A percentile compares a stretch with the other conserved stretches of the same genome.
Evolutionary conservation across 2,329 filamentous ascomycete species (phyloP).

Genomic region (Aspergillus hiratsukae): DNA sequence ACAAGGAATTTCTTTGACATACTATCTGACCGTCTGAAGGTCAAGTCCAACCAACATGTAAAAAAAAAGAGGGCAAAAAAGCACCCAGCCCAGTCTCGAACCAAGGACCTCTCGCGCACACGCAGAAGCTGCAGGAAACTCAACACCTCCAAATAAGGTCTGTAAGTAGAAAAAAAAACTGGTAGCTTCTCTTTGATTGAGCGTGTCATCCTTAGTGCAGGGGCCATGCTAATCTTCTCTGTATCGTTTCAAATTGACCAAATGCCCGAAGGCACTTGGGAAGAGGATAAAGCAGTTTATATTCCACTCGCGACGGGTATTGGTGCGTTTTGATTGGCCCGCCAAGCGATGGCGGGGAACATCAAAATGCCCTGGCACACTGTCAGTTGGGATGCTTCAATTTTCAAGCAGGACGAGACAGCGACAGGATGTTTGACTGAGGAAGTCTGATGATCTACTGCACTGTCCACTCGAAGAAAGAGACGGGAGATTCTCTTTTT

Average conservation of each 20-base stretch:
- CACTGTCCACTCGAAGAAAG: background rate
- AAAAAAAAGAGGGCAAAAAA: background rate
- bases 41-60: background rate
- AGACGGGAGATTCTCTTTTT: background rate
- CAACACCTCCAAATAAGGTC: constrained; percentile 11
- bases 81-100: constrained; percentile 7
- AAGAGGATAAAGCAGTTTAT: constrained; percentile 16
- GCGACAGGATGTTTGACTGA: background rate
- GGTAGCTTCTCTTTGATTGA: constrained; percentile 73
- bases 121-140: background rate
- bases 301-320: background rate
- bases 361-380: background rate
- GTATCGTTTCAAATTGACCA: constrained; percentile 66
- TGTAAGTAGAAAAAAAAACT: constrained; percentile 53
- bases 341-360: background rate
- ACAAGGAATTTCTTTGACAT: background rate
- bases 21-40: no score
- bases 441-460: background rate
- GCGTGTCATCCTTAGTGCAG: constrained; percentile 93
- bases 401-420: background rate
- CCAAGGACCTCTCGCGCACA: background rate
- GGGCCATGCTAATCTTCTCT: constrained; percentile 81
- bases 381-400: background rate
- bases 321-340: background rate
- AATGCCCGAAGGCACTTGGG: constrained; percentile 45